These are phyloP conservation scores for Rhinocladiella similis DNA, from an alignment of 2,329 filamentous ascomycete species.

Conservation along the genomic window DNA sequence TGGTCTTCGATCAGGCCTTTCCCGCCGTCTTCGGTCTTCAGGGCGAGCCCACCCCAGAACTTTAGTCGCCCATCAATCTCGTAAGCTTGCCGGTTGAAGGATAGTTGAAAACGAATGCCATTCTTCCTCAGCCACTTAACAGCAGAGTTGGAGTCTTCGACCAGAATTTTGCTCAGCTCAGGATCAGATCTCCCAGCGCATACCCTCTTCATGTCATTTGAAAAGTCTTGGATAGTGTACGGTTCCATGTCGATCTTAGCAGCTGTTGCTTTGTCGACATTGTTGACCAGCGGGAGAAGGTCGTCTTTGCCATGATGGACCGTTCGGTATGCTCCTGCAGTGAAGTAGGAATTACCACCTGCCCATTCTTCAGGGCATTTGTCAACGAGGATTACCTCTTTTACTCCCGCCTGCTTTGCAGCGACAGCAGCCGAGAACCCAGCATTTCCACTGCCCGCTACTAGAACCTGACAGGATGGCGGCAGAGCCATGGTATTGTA, in stretches of 20 bases:
- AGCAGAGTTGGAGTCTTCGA: conserved; percentile 52
- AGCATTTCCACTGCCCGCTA: conserved; percentile 65
- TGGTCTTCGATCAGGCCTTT: conserved; percentile 59
- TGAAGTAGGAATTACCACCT: conserved; percentile 66
- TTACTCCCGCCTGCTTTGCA: conserved; percentile 50
- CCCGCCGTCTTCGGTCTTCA: conserved; percentile 61
- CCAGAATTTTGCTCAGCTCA: conserved; percentile 49
- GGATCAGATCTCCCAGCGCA: conserved; percentile 56
- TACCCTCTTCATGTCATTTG: conserved; percentile 57
- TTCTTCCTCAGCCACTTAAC: conserved; percentile 58
- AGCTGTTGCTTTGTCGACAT: conserved; percentile 46
- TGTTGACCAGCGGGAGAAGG: conserved; percentile 62
- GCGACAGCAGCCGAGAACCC: conserved; percentile 62
- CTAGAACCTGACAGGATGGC: conserved; percentile 40
- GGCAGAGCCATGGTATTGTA: conserved; percentile 1
- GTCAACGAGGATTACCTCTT: conserved; percentile 58
- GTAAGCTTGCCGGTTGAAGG: conserved; percentile 67
- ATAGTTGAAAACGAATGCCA: conserved; percentile 60
- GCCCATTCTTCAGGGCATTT: conserved; percentile 60
- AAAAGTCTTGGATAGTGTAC: conserved; percentile 58
- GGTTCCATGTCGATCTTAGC: conserved; percentile 58
- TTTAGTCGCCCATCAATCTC: conserved; percentile 60
- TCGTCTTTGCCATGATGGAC: conserved; percentile 57
- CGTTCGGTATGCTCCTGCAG: conserved; percentile 63
- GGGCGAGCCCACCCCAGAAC: conserved; percentile 67